These are phyloP conservation scores for Diaporthe sp. DNA, from an alignment of 2,329 filamentous ascomycete genomes.

Conservation along the genomic window DNA sequence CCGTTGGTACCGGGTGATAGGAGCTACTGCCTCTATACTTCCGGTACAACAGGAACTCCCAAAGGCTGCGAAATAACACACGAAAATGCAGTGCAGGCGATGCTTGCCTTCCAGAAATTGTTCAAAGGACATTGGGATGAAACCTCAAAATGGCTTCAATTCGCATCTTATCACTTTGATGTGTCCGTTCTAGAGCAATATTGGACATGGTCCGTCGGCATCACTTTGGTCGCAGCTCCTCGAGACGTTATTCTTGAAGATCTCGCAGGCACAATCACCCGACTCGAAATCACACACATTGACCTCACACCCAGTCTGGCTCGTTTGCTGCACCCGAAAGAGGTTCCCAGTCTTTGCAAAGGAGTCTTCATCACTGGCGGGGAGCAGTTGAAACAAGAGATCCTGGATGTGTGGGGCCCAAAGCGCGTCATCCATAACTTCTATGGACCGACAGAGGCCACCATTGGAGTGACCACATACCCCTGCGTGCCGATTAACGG, in stretches of 20 bases:
- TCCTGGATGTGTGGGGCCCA: constrained; percentile 86
- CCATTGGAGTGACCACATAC: constrained; percentile 92
- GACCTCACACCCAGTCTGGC: constrained; percentile 92
- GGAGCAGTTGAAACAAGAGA: constrained; percentile 88
- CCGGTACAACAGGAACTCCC: constrained; percentile 85
- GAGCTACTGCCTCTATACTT: constrained; percentile 89
- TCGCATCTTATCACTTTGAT: constrained; percentile 94
- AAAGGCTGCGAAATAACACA: constrained; percentile 92
- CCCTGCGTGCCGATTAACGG: constrained; percentile 82
- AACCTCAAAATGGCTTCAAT: constrained; percentile 86
- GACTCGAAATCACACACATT: constrained; percentile 85
- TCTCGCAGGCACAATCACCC: constrained; percentile 76
- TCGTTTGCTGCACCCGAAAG: constrained; percentile 78
- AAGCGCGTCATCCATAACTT: constrained; percentile 89
- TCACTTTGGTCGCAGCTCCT: constrained; percentile 84
- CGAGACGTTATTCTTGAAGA: constrained; percentile 89
- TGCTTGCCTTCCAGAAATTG: constrained; percentile 85
- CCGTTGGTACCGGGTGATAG: constrained; percentile 63
- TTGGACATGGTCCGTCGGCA: constrained; percentile 94
- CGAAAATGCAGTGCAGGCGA: constrained; percentile 87
- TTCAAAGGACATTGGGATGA: constrained; percentile 80
- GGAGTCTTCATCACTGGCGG: constrained; percentile 96
- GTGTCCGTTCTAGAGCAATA: constrained; percentile 94
- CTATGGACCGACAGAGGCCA: constrained; percentile 91
- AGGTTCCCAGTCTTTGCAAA: constrained; percentile 81